A percentile compares a stretch with the other conserved stretches of the same genome.
phyloP scores from a whole-genome alignment of 2,329 filamentous ascomycete species.

The Xylariales sp. region DNA sequence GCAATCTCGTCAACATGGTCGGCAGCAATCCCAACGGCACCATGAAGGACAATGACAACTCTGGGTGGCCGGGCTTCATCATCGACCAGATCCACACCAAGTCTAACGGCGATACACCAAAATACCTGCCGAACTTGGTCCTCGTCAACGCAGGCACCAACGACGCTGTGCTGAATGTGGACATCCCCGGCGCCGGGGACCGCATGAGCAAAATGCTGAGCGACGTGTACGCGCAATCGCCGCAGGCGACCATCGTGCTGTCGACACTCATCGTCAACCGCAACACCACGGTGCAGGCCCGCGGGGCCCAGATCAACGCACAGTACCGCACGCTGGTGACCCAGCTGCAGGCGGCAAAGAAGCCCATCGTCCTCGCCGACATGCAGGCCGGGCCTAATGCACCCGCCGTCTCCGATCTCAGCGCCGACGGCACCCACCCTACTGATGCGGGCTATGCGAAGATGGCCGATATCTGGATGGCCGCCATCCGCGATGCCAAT shows the following conservation, averaged over 20 bases:
- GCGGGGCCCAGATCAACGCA: slow-evolving; percentile 21
- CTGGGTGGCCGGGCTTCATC: slow-evolving; percentile 30
- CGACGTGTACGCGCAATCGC: slow-evolving; percentile 22
- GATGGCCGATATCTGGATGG: slow-evolving; percentile 28
- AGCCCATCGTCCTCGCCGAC: slow-evolving; percentile 26
- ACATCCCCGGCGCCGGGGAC: slow-evolving; percentile 20
- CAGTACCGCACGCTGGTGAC: slow-evolving; percentile 19
- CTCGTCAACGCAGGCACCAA: slow-evolving; percentile 35
- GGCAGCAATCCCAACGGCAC: slow-evolving; percentile 28
- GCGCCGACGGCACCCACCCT: slow-evolving; percentile 27
- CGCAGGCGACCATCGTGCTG: slow-evolving; percentile 26
- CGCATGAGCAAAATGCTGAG: slow-evolving; percentile 24
- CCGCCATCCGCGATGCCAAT: slow-evolving; percentile 23
- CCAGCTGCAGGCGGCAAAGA: slow-evolving; percentile 13
- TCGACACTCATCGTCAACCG: slow-evolving; percentile 26
- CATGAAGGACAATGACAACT: slow-evolving; percentile 30
- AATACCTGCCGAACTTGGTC: slow-evolving; percentile 29
- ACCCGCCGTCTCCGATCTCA: slow-evolving; percentile 20
- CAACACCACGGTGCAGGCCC: slow-evolving; percentile 15
- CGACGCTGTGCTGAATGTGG: slow-evolving; percentile 28
- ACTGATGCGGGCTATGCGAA: slow-evolving; percentile 27
- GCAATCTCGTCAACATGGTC: slow-evolving; percentile 30
- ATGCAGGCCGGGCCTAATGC: slow-evolving; percentile 24
- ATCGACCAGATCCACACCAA: slow-evolving; percentile 28
- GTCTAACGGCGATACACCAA: slow-evolving; percentile 20